Percentiles rank a stretch among this genome's conserved stretches.
phyloP scores from a whole-genome alignment of 2,329 filamentous ascomycete genomes.

The Xylariaceae sp. region DNA sequence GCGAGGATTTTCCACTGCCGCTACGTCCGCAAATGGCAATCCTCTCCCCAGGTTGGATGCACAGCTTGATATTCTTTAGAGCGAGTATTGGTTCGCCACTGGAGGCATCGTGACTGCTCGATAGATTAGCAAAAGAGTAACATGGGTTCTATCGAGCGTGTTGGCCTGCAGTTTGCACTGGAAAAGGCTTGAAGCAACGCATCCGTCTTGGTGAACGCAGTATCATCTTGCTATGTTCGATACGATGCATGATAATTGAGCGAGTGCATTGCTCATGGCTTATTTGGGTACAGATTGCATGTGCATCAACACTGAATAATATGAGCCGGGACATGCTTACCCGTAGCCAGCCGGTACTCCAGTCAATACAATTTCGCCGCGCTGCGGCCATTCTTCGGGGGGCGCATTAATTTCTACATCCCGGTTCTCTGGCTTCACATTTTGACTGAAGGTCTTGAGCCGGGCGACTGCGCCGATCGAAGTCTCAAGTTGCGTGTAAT shows the following conservation, averaged over 20 bases:
- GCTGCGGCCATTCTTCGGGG: slow-evolving; percentile 27
- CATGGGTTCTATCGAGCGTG: too few relatives aligned
- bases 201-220: too few relatives aligned
- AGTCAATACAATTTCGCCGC: slow-evolving; percentile 24
- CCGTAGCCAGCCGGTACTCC: slow-evolving; percentile 29
- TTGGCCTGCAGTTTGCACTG: too few relatives aligned
- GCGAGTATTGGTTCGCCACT: slow-evolving; percentile 19
- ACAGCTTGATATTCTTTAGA: slow-evolving; percentile 17
- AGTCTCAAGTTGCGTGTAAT: slow-evolving; percentile 31
- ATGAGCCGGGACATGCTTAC: too few relatives aligned
- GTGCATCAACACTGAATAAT: too few relatives aligned
- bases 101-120: too few relatives aligned
- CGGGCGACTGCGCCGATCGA: slow-evolving; percentile 33
- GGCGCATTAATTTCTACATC: slow-evolving; percentile 25
- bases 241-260: slow-evolving; percentile 10
- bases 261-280: too few relatives aligned
- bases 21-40: slow-evolving; percentile 20
- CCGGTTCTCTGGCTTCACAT: slow-evolving; percentile 22
- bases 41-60: slow-evolving; percentile 5
- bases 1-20: slow-evolving; percentile 40
- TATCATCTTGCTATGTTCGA: too few relatives aligned
- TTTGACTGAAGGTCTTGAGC: slow-evolving; percentile 26
- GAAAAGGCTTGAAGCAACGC: too few relatives aligned
- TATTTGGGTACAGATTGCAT: too few relatives aligned
- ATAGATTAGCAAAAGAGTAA: too few relatives aligned